These are phyloP conservation scores for Volvox carteri DNA, from an alignment of 163 green algal species.

Conservation along the genomic window DNA sequence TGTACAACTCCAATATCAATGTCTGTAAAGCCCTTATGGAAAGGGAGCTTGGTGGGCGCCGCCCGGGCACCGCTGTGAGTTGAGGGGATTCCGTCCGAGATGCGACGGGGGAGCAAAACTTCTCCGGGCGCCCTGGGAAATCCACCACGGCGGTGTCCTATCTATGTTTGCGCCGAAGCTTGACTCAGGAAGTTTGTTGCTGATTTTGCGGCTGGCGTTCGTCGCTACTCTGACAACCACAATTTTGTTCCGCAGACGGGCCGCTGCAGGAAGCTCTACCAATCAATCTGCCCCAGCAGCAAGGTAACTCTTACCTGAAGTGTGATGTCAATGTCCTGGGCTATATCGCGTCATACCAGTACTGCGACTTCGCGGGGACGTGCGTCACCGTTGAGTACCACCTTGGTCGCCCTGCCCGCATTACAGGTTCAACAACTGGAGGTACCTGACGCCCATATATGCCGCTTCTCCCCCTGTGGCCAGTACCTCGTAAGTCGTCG, in stretches of 20 bases:
- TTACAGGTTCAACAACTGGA: slow-evolving; percentile 43
- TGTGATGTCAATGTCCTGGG: neutral
- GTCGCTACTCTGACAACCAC: slow-evolving; percentile 1
- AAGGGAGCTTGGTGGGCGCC: slow-evolving; percentile 44
- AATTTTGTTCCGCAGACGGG: slow-evolving; percentile 18
- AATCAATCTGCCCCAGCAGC: slow-evolving; percentile 25
- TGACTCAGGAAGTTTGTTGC: neutral
- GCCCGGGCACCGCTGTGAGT: slow-evolving; percentile 37
- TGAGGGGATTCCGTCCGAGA: neutral
- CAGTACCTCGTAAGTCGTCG: slow-evolving; percentile 49
- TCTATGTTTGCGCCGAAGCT: neutral
- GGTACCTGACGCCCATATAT: slow-evolving; percentile 37
- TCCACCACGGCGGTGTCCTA: no score
- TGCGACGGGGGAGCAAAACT: neutral
- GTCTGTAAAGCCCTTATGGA: slow-evolving; percentile 14
- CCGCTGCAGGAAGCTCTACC: slow-evolving; percentile 28
- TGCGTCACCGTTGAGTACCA: neutral
- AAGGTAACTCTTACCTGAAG: slow-evolving; percentile 17
- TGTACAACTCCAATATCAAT: slow-evolving; percentile 14
- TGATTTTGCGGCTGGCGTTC: slow-evolving; percentile 25
- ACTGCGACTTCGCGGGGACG: neutral
- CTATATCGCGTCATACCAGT: neutral
- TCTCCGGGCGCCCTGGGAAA: neutral
- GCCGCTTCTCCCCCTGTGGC: slow-evolving; percentile 47
- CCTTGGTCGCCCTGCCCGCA: neutral